Evolutionary conservation across 2,329 filamentous ascomycete genomes (phyloP), one percentile per base, ranked within the genome.

Genomic region (Exophiala aquamarina): DNA sequence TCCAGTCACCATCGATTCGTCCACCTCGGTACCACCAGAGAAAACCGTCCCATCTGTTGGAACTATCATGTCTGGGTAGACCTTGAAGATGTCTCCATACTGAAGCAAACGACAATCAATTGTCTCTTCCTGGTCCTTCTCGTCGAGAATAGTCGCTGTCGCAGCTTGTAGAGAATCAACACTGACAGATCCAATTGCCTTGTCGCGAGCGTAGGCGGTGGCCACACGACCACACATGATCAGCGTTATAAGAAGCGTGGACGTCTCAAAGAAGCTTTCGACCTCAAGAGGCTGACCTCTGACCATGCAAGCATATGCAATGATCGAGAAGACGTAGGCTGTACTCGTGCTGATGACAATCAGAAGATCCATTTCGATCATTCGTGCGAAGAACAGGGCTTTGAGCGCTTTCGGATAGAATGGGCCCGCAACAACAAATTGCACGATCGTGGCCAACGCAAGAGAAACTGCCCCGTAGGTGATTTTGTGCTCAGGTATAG

Each of bases 1-100:
- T 0, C 87, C 87, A 0, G 87, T 92, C 6, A 92, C 66, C 81
- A 89, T 87, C 0, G 86, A 87, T 61, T 92, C 88, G 58, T 92
- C 78, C 0, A 89, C 74, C 49, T 88, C 86, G 0, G 80, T 83
- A 0, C 67, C 70, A 0, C 87, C 87, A 2, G 68, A 66, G 0
- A 83, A 50, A 0, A 92, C 76, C 0, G 72, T 76, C 0, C 87
- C 88, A 56, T 93, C 88, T 0, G 87, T 91, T 0, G 81, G 77
- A 3, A 90, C 70, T 1, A 64, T 64, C 0, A 71, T 69, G 46
- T 89, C 78, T 0, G 86, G 82, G 0, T 69, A 57, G 3, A 88
- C 76, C 28, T 75, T 78, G 67, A 92, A 84, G 0, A 68, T 54
- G 58, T 93, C 88, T 0, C 83, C 84, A 49, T 84, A 84, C 56